phyloP scores from a whole-genome alignment of 1,284 basidiomycete genomes.

The Anthracocystis setariae region DNA sequence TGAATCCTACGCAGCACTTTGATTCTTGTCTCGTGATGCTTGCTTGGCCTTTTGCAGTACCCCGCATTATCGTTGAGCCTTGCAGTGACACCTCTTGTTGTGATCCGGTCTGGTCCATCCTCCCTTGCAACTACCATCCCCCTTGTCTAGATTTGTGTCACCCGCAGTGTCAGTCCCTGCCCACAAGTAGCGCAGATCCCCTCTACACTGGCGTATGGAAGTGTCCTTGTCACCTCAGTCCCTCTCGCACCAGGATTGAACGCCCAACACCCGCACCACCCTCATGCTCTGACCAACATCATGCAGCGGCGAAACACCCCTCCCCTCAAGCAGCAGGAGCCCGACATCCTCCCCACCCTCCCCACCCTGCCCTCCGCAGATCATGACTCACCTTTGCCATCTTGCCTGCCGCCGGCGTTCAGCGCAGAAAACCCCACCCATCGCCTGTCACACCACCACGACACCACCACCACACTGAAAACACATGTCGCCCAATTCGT shows the following conservation, averaged over 20 bases:
- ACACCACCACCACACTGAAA: background rate
- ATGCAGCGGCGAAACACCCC: background rate
- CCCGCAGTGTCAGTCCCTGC: too few relatives aligned
- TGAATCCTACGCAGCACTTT: too few relatives aligned
- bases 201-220: background rate
- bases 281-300: background rate
- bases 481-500: conserved; percentile 1
- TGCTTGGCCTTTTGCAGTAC: background rate
- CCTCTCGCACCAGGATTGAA: too few relatives aligned
- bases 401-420: too few relatives aligned
- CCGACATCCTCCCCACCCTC: background rate
- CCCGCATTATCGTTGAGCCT: background rate
- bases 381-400: too few relatives aligned
- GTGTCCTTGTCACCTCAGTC: background rate
- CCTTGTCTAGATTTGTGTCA: background rate
- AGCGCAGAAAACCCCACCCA: too few relatives aligned
- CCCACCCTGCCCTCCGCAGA: background rate
- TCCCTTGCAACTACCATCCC: background rate
- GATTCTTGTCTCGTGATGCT: too few relatives aligned
- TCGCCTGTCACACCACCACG: background rate
- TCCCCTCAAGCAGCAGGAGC: background rate
- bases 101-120: background rate
- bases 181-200: background rate
- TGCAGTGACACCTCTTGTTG: background rate
- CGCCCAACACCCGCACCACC: too few relatives aligned